These are phyloP conservation scores for Glycyrrhiza uralensis DNA, from an alignment of 306 rosid species.

Conservation along the genomic window DNA sequence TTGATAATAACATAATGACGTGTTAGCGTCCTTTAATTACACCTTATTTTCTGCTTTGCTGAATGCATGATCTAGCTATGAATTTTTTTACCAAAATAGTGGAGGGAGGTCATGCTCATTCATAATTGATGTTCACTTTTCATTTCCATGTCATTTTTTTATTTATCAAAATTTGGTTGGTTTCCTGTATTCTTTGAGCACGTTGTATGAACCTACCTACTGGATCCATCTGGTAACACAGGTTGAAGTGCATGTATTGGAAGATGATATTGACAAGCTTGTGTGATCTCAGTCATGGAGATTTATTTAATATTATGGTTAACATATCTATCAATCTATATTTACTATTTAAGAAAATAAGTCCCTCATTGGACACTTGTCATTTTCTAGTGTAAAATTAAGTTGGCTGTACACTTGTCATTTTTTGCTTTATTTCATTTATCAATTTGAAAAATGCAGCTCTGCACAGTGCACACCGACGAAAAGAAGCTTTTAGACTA, in stretches of 20 bases:
- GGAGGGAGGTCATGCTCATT: background rate
- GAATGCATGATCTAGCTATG: slow-evolving; percentile 6
- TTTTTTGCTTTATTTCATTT: too few relatives aligned
- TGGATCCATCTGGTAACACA: background rate
- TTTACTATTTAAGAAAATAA: too few relatives aligned
- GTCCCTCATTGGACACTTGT: too few relatives aligned
- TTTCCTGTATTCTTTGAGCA: background rate
- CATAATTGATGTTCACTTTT: background rate
- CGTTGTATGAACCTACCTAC: background rate
- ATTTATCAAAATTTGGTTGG: background rate
- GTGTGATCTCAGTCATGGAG: background rate
- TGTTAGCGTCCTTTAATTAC: background rate
- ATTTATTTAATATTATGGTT: too few relatives aligned
- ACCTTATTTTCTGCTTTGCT: background rate
- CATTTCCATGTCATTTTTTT: background rate
- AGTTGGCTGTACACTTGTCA: too few relatives aligned
- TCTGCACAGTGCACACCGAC: too few relatives aligned
- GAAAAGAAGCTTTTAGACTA: too few relatives aligned
- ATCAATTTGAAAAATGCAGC: too few relatives aligned
- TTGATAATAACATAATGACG: background rate
- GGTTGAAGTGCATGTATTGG: background rate
- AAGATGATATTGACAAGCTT: background rate
- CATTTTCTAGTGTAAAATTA: too few relatives aligned
- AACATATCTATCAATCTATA: too few relatives aligned
- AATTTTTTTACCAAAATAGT: background rate